Conservation (phyloP, 371 early-diverging fungal genomes). For the Coemansia linderi region DNA sequence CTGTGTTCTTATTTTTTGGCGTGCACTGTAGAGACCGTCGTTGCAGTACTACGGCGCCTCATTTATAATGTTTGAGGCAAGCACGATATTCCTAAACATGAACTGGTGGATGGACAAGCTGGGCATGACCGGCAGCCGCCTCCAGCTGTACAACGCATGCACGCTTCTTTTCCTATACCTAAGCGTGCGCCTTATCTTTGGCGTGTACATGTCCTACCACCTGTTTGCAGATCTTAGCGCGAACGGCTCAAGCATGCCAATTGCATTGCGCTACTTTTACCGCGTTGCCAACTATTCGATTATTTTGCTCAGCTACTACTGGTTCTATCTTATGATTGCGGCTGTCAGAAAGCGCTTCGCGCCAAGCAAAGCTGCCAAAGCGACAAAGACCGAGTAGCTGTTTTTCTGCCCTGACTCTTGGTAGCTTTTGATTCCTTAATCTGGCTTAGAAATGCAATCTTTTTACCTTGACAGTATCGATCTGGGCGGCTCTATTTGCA, state of each 20-base stretch:
- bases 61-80: constrained; percentile 88
- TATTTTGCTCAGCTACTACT: constrained; percentile 49
- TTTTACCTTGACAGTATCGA: neutral
- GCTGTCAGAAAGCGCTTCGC: constrained; percentile 45
- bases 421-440: neutral
- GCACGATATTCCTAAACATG: constrained; percentile 88
- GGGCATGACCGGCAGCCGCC: constrained; percentile 71
- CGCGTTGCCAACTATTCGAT: constrained; percentile 39
- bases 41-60: constrained; percentile 83
- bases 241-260: constrained; percentile 30
- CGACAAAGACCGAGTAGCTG: constrained; percentile 26
- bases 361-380: constrained; percentile 8
- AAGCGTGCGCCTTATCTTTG: constrained; percentile 75
- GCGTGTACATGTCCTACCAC: constrained; percentile 69
- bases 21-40: constrained; percentile 68
- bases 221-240: constrained; percentile 61
- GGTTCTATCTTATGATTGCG: constrained; percentile 50
- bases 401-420: neutral
- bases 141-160: constrained; percentile 81
- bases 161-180: constrained; percentile 75
- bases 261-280: constrained; percentile 42
- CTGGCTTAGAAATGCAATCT: neutral
- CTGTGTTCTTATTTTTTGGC: constrained; percentile 23
- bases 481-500: neutral
- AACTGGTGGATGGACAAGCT: constrained; percentile 92